Conservation (phyloP, 192 early-diverging fungal genomes). For the Backusella tuberculispora region DNA sequence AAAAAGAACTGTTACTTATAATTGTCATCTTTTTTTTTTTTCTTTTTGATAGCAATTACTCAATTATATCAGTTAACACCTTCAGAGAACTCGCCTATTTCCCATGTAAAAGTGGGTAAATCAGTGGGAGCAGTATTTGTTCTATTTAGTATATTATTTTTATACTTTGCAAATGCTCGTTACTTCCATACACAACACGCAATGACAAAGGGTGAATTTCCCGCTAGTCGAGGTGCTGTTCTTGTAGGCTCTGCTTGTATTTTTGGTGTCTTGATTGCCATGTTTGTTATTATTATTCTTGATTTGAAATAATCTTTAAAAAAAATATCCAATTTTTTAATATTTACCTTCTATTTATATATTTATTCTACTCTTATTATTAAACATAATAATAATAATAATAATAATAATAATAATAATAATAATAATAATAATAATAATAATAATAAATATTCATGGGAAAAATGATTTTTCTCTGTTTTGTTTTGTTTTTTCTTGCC, state of each 20-base stretch:
- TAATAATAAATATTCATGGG: too few species aligned
- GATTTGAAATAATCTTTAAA: background rate
- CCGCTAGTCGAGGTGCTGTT: conserved; percentile 68
- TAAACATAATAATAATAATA: too few species aligned
- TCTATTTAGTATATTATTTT: conserved; percentile 63
- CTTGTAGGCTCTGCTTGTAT: conserved; percentile 47
- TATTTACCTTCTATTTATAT: too few species aligned
- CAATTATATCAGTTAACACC: conserved; percentile 36
- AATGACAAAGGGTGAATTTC: conserved; percentile 71
- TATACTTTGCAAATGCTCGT: conserved; percentile 66
- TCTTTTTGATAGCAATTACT: conserved; percentile 34
- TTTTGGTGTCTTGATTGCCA: conserved; percentile 47
- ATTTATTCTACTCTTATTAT: too few species aligned
- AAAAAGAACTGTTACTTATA: background rate
- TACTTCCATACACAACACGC: conserved; percentile 75
- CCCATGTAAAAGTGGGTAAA: conserved; percentile 42
- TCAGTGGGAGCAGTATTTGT: conserved; percentile 66
- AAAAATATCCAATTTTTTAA: too few species aligned
- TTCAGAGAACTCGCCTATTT: background rate
- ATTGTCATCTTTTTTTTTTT: background rate
- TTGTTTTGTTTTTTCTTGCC: too few species aligned
- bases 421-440: too few species aligned
- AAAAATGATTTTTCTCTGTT: too few species aligned
- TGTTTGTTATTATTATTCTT: conserved; percentile 32
- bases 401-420: too few species aligned